Evolutionary conservation across 257 asterid genomes (phyloP), one percentile per base, ranked within the genome.

Genomic region (Ocimum tenuiflorum): DNA sequence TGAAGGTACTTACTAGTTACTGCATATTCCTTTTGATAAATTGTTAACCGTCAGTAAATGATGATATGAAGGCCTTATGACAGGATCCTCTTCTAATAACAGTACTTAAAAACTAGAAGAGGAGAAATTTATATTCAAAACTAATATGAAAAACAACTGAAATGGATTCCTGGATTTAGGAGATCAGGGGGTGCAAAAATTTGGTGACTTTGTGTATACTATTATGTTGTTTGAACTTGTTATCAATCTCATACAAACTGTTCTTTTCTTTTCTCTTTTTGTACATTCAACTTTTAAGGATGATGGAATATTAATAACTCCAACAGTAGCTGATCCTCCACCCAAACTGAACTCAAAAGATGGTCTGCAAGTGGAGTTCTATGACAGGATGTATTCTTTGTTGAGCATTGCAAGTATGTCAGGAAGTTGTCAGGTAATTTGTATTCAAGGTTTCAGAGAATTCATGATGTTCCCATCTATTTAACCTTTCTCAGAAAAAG

Each of bases 1-100:
- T 94, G 72, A 88, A 90, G 97, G 99, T 94, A 82, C 39, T 12
- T 22, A n/a, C n/a, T n/a, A n/a, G n/a, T n/a, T n/a, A n/a, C n/a
- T 19, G 13, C 23, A n/a, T n/a, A n/a, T n/a, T n/a, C 10, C 45
- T 63, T 27, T 24, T 57, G 38, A 38, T 38, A 62, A 49, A 22
- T 19, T 47, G 19, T 57, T 61, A 54, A 43, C 68, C 67, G 49
- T 70, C 38, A 31, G 11, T 61, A 55, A 48, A 55, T 6, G 6
- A n/a, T n/a, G 36, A 57, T 42, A 8, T 47, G 15, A 43, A 22
- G 6, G 54, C 24, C 49, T 24, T 50, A 31, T 54, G 54, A 48
- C 46, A 45, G 58, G 36, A 3, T 42, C 18, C 64, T 67, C 31
- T 54, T n/a, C 22, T 53, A 9, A 10, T 17, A 39, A 41, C 52